Base-by-base conservation (phyloP, 495 filamentous ascomycete species). In the Sphaerosporella brunnea region DNA sequence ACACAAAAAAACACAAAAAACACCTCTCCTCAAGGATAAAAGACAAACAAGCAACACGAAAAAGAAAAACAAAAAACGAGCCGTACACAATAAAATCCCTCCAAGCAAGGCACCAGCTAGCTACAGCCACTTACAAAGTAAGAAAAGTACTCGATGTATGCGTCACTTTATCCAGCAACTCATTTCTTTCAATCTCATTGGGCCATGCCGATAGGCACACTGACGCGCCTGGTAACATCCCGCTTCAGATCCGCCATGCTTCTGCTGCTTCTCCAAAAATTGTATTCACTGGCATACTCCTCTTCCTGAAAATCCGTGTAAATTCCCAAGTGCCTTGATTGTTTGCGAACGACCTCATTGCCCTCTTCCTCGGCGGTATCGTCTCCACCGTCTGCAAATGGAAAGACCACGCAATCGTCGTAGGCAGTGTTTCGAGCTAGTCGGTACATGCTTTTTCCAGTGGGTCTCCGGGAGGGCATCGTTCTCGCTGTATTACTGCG, bases 351-450 rank as follows among this genome's bases (percentile, higher is more conserved):
- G n/a, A 24, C 11, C 1, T 23, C 41, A 30, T 25, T 21, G 20
- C 37, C 37, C 7, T 38, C 36, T 38, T 15, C 36, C 11, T 21
- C n/a, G 11, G 15, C 37, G 20, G 20, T 18, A 16, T 46, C 48
- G 35, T 19, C 30, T 7, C 49, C 49, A 37, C 20, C 37, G 10
- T 35, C 20, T 11, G 20, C 8, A 45, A 47, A 47, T 4, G 49
- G 49, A 51, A 51, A 46, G 15, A 51, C 38, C 2, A 51, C 49
- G 43, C 49, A 51, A 21, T 51, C 49, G 34, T 51, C 42, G 26
- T 51, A 51, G 1, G 23, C 20, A 9, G 42, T 45, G 43, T 36
- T 47, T 10, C 41, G 30, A 47, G n/a, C n/a, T n/a, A n/a, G n/a
- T n/a, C n/a, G n/a, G n/a, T n/a, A n/a, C n/a, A n/a, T n/a, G n/a